Base-by-base conservation (phyloP, 2,329 filamentous ascomycete genomes). In the Fusarium protoensiforme region DNA sequence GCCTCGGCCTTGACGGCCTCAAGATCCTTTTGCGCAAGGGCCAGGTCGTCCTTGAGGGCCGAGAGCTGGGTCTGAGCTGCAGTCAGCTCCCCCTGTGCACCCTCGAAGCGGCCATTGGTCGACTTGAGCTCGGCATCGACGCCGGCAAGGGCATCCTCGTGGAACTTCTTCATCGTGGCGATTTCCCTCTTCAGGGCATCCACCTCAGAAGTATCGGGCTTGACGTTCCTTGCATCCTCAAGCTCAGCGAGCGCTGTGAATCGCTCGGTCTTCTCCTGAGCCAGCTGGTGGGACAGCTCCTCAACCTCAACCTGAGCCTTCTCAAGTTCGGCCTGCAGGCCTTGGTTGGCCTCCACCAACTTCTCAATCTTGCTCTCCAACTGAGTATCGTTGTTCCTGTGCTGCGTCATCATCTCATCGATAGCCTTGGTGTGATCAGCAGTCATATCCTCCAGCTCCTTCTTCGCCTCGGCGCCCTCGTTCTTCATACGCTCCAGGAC, bases 221-320 rank as follows among this genome's bases (percentile, higher is more conserved):
- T 90, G 75, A 84, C 85, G 76, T 84, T 90, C 81, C 85, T 87
- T 51, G 84, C 81, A 9, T 88, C 88, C 68, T 92, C 90, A 18
- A 92, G 84, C 59, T 91, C 89, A 22, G 90, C 89, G 79, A 89
- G 85, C 11, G 89, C 86, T 65, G 87, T 87, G 68, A 89, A 87
- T 68, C 89, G 89, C 64, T 87, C 87, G 83, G 90, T 89, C 84
- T 91, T 91, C 72, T 88, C 88, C 57, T 87, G 84, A 3, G 87
- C 89, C 46, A 91, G 86, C 74, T 87, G 84, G 74, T 87, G 86
- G 64, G 85, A 85, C 70, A 90, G 79, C 27, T 85, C 83, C 71
- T 85, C 84, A 35, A 84, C 78, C 73, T 91, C 89, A 31, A 82
- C 80, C 71, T 88, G 82, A 3, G 84, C 79, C 77, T 86, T 85